phyloP scores from a whole-genome alignment of 345 rosid genomes.

The Iberis pinnata region DNA sequence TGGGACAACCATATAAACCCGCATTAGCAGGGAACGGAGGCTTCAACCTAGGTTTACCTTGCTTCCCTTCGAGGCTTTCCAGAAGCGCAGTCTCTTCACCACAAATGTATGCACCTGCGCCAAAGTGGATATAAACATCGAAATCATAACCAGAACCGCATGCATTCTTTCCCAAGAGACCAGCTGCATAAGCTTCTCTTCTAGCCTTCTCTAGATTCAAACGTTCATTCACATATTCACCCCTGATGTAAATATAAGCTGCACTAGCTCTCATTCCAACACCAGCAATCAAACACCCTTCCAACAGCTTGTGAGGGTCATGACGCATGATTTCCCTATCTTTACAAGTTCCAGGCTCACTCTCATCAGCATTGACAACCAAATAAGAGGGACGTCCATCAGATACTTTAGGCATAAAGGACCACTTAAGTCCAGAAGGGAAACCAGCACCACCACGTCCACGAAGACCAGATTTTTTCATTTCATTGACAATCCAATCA shows the following conservation, averaged over 20 bases:
- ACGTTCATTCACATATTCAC: constrained; percentile 93
- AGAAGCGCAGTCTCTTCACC: constrained; percentile 98
- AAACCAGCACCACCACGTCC: constrained; percentile 99
- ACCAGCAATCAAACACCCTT: constrained; percentile 97
- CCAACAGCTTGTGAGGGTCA: constrained; percentile 92
- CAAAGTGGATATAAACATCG: constrained; percentile 90
- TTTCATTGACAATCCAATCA: constrained; percentile 94
- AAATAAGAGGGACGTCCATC: constrained; percentile 98
- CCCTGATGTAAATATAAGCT: constrained; percentile 93
- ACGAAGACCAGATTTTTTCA: constrained; percentile 92
- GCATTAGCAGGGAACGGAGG: constrained; percentile 99
- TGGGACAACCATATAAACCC: constrained; percentile 93
- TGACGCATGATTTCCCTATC: constrained; percentile 98
- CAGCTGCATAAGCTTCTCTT: constrained; percentile 89
- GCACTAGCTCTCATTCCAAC: constrained; percentile 98
- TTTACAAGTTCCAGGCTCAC: constrained; percentile 99
- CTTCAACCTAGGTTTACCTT: constrained; percentile 97
- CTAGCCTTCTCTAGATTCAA: constrained; percentile 69
- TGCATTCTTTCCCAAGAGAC: constrained; percentile 87
- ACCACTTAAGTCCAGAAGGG: constrained; percentile 97
- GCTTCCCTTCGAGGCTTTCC: constrained; percentile 96
- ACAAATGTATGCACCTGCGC: constrained; percentile 97
- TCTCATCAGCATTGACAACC: constrained; percentile 98
- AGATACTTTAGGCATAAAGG: constrained; percentile 96
- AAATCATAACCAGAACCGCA: constrained; percentile 98